These are phyloP conservation scores for Erodium trifolium DNA, from an alignment of 441 rosid genomes.

Conservation along the genomic window DNA sequence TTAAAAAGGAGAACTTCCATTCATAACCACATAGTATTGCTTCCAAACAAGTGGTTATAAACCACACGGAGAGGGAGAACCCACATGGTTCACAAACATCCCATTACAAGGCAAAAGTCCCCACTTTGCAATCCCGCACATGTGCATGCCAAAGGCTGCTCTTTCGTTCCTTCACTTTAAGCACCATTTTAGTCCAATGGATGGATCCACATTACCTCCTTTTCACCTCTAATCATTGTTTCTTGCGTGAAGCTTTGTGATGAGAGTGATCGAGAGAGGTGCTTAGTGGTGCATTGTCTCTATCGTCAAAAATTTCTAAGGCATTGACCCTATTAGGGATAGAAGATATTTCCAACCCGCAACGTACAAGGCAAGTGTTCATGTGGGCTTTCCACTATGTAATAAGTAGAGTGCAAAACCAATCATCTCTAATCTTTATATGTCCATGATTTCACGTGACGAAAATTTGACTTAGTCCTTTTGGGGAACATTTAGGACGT, in stretches of 20 bases:
- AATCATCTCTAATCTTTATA: not conserved
- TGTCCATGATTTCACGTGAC: too few relatives aligned
- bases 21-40: too few relatives aligned
- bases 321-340: constrained; percentile 16
- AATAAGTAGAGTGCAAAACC: constrained; percentile 12
- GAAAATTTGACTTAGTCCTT: too few relatives aligned
- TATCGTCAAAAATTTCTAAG: constrained; percentile 11
- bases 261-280: constrained; percentile 16
- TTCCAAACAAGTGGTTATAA: too few relatives aligned
- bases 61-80: too few relatives aligned
- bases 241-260: constrained; percentile 27
- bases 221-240: too few relatives aligned
- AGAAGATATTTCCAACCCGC: constrained; percentile 34
- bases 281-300: too few relatives aligned
- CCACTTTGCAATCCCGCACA: too few relatives aligned
- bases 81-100: too few relatives aligned
- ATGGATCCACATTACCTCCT: not conserved
- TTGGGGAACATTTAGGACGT: too few relatives aligned
- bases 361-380: constrained; percentile 23
- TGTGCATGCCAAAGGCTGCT: not conserved
- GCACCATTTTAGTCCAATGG: constrained; percentile 15
- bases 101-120: too few relatives aligned
- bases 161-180: not conserved
- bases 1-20: too few relatives aligned
- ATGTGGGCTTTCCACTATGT: constrained; percentile 25